Percentiles rank a stretch among this genome's conserved stretches.
These are phyloP conservation scores for Pistacia integerrima DNA, from an alignment of 345 rosid species.

Conservation along the genomic window DNA sequence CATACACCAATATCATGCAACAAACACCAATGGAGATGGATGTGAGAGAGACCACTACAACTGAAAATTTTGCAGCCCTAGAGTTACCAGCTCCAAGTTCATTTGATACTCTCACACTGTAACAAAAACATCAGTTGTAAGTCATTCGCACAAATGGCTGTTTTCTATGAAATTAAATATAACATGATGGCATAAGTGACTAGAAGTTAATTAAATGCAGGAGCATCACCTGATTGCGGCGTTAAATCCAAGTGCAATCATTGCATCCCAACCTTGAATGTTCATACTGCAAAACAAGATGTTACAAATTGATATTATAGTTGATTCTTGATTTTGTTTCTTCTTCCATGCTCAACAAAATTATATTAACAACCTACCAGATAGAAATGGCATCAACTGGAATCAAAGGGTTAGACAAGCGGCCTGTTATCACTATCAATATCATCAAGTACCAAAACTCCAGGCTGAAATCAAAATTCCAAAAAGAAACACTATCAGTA, in stretches of 20 bases:
- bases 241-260: conserved; percentile 91
- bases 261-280: conserved; percentile 83
- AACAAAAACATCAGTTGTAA: conserved; percentile 2
- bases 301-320: background rate
- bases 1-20: conserved; percentile 58
- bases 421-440: conserved; percentile 76
- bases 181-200: background rate
- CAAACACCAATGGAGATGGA: conserved; percentile 61
- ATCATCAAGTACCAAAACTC: conserved; percentile 95
- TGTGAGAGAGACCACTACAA: conserved; percentile 74
- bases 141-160: background rate
- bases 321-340: background rate
- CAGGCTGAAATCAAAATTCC: conserved; percentile 54
- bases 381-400: conserved; percentile 92
- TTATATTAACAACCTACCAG: conserved; percentile 44
- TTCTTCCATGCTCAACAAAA: conserved; percentile 5
- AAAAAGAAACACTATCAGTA: background rate
- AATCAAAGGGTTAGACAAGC: conserved; percentile 67
- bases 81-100: conserved; percentile 87
- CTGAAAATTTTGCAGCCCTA: conserved; percentile 60
- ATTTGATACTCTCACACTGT: conserved; percentile 89
- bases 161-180: background rate
- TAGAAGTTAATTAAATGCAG: background rate
- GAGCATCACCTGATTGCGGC: conserved; percentile 77
- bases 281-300: conserved; percentile 63